Base-by-base conservation (phyloP, 441 rosid species). In the Pelargonium citronellum region DNA sequence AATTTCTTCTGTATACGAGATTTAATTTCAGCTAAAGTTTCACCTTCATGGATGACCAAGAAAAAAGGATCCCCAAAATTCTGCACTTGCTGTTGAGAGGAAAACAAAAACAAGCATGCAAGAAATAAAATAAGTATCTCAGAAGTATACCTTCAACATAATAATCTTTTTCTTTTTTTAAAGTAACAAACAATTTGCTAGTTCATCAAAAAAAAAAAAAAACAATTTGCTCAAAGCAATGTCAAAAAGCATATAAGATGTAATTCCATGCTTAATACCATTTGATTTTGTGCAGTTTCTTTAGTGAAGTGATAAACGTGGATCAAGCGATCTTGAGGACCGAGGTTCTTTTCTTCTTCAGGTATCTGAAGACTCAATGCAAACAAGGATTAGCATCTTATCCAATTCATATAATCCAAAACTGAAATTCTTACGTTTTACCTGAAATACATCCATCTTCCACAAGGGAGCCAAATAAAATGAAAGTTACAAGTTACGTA, bases 61-160 rank as follows among this genome's bases (percentile, higher is more conserved):
- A 95, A 89, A 83, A 95, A 92, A 11, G 99, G 99, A 74, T 95
- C 99, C 2, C 99, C 99, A 69, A 95, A 95, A 76, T 90, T 90
- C 68, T 90, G 97, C 27, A 95, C 87, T 83, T 95, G 98, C 95
- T 90, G 86, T 80, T 72, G 9, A 72, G 71, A 57, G 34, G 68
- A 37, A 63, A 65, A 68, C 68, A 68, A 79, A 47, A 57, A 20
- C 37, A 30, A 30, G 51, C 17, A 47, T n/a, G 17, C 17, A 22
- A 71, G 53, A 53, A n/a, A 67, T 7, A 37, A 39, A 34, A 73
- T 39, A n/a, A 62, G 34, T 30, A 66, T 34, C 62, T 17, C 51
- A 37, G 19, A 1, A 55, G 22, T 17, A 55, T 15, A 15, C 24
- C 61, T 16, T 17, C 10, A 16, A 55, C 17, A 16, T 30, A 30